Conservation (phyloP, 2,329 filamentous ascomycete species). For the Macrophomina pseudophaseolina region DNA sequence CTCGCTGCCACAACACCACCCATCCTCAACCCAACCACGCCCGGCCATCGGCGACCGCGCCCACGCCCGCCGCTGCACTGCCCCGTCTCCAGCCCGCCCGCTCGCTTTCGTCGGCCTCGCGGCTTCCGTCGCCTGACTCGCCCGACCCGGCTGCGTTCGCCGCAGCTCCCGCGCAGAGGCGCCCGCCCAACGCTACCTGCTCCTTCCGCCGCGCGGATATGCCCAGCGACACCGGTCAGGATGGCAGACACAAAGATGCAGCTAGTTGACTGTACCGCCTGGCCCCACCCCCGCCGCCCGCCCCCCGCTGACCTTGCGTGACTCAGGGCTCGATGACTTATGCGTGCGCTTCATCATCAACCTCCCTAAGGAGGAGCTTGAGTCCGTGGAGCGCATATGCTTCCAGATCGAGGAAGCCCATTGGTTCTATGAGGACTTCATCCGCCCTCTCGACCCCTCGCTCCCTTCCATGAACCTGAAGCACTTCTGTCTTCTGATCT, state of each 20-base stretch:
- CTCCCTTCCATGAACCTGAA: conserved; percentile 86
- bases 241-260: conserved; percentile 82
- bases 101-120: neutral
- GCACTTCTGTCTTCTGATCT: conserved; percentile 86
- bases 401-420: conserved; percentile 99
- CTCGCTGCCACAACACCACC: neutral
- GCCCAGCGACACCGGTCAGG: conserved; percentile 62
- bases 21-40: conserved; percentile 10
- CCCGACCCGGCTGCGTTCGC: conserved; percentile 12
- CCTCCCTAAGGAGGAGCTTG: conserved; percentile 87
- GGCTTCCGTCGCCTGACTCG: conserved; percentile 4
- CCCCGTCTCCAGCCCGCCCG: conserved; percentile 22
- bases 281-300: neutral
- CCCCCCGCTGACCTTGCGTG: conserved; percentile 16
- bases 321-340: conserved; percentile 89
- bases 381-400: conserved; percentile 89
- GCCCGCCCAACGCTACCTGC: conserved; percentile 9
- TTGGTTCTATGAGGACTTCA: conserved; percentile 99
- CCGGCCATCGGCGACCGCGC: conserved; percentile 13
- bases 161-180: conserved; percentile 39
- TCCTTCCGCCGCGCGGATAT: conserved; percentile 54
- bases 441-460: conserved; percentile 83
- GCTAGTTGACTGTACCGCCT: conserved; percentile 81
- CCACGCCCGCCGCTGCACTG: conserved; percentile 22
- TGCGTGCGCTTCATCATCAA: conserved; percentile 99